These are phyloP conservation scores for Blumeria graminis DNA, from an alignment of 2,329 filamentous ascomycete species.

Conservation along the genomic window DNA sequence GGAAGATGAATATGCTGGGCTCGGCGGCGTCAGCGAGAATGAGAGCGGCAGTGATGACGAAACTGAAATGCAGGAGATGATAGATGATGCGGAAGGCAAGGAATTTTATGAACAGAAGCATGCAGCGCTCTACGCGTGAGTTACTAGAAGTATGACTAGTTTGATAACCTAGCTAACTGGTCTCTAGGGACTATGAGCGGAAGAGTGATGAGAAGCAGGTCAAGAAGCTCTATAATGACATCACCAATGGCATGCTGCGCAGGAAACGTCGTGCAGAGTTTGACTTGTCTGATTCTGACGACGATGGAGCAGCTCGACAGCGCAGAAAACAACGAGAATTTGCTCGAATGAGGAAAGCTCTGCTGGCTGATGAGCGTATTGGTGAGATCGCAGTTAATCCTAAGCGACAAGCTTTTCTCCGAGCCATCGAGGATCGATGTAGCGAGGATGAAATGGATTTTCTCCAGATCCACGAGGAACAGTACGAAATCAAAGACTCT, in stretches of 20 bases:
- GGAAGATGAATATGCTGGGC: conserved; percentile 88
- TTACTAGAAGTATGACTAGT: conserved; percentile 12
- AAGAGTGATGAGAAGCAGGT: conserved; percentile 66
- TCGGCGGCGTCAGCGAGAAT: conserved; percentile 77
- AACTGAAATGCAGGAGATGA: conserved; percentile 60
- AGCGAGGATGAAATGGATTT: conserved; percentile 58
- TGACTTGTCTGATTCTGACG: conserved; percentile 75
- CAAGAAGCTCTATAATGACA: conserved; percentile 76
- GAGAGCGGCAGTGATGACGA: conserved; percentile 55
- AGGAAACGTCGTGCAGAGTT: conserved; percentile 62
- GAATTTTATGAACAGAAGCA: conserved; percentile 59
- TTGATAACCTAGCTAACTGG: conserved; percentile 2
- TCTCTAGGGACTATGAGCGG: conserved; percentile 47
- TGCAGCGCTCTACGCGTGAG: conserved; percentile 74
- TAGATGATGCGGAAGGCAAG: conserved; percentile 61
- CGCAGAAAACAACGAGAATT: conserved; percentile 73
- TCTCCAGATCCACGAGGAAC: conserved; percentile 27
- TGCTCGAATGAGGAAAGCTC: conserved; percentile 70
- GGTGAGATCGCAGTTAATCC: conserved; percentile 76
- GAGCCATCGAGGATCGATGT: conserved; percentile 64
- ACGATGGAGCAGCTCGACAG: conserved; percentile 53
- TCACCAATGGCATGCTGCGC: conserved; percentile 69
- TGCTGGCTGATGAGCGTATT: conserved; percentile 72
- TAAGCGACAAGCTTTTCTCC: conserved; percentile 73
- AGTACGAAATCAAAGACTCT: conserved; percentile 18